phyloP scores from a whole-genome alignment of 139 green algal genomes.

The Asterochloris erici region DNA sequence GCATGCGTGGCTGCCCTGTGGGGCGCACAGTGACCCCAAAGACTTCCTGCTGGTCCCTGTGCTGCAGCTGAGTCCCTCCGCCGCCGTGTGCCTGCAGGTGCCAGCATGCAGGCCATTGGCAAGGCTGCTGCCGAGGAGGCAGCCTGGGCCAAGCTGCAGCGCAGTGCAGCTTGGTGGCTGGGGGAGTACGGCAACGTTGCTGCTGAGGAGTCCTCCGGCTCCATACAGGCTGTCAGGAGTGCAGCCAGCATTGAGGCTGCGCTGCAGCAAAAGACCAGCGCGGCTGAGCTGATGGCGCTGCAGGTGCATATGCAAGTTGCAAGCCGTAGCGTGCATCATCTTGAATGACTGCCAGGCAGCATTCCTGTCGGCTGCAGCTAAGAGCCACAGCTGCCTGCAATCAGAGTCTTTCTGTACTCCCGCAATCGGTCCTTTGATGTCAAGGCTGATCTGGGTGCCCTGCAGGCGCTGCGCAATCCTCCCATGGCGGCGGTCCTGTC shows the following conservation, averaged over 20 bases:
- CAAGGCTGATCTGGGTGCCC: neutral
- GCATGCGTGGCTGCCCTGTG: no score
- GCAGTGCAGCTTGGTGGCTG: conserved; percentile 65
- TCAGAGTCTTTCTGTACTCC: neutral
- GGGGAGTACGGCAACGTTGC: conserved; percentile 74
- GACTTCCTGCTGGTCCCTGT: no score
- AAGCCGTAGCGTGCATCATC: no score
- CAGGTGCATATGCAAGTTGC: neutral
- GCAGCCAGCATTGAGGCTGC: conserved; percentile 1
- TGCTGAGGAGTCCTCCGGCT: conserved; percentile 42
- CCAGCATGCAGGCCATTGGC: conserved; percentile 11
- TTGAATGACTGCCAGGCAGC: no score
- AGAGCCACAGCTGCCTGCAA: no score
- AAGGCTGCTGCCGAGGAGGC: conserved; percentile 34
- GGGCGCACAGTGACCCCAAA: no score
- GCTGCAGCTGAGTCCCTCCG: no score
- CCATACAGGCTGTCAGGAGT: neutral
- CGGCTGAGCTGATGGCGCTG: conserved; percentile 26
- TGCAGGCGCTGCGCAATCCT: conserved; percentile 43
- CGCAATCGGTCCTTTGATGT: neutral
- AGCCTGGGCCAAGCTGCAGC: conserved; percentile 50
- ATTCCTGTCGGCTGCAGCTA: no score
- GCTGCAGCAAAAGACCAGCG: neutral
- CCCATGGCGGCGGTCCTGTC: conserved; percentile 38
- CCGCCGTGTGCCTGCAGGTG: neutral